These are phyloP conservation scores for Penicillium pancosmium DNA, from an alignment of 495 filamentous ascomycete genomes.

Conservation along the genomic window DNA sequence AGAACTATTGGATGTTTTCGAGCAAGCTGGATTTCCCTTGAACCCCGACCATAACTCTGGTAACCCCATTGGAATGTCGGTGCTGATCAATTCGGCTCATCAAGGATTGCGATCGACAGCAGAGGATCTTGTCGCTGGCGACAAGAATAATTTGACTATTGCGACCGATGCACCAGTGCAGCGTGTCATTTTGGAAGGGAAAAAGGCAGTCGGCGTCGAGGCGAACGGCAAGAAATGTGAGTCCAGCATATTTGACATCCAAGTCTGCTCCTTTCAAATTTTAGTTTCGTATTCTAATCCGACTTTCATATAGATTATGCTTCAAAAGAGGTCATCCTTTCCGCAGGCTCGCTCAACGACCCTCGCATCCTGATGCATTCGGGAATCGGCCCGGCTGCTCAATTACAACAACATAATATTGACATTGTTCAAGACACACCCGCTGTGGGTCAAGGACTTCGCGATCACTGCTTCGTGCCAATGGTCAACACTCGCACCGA, in stretches of 20 bases:
- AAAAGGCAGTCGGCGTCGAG: constrained; percentile 51
- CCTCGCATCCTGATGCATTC: constrained; percentile 53
- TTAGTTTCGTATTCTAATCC: not conserved
- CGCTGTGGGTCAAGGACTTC: constrained; percentile 34
- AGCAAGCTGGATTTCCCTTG: constrained; percentile 42
- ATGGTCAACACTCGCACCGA: constrained; percentile 25
- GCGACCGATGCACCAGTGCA: constrained; percentile 47
- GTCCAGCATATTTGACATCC: not conserved
- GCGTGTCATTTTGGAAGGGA: constrained; percentile 52
- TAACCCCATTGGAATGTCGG: constrained; percentile 56
- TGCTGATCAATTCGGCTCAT: constrained; percentile 47
- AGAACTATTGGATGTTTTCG: constrained; percentile 39
- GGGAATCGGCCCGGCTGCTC: constrained; percentile 35
- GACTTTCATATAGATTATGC: constrained; percentile 12
- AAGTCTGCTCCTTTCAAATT: not conserved
- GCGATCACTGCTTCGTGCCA: constrained; percentile 30
- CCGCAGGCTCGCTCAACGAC: constrained; percentile 47
- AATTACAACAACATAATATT: constrained; percentile 27
- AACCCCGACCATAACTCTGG: constrained; percentile 60
- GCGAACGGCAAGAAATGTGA: constrained; percentile 33
- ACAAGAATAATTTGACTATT: constrained; percentile 51
- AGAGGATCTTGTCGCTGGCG: constrained; percentile 40
- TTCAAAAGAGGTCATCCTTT: constrained; percentile 49
- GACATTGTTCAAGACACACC: constrained; percentile 28
- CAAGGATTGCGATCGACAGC: constrained; percentile 53